phyloP scores from a whole-genome alignment of 2,329 filamentous ascomycete genomes.

The Talaromyces sp. region DNA sequence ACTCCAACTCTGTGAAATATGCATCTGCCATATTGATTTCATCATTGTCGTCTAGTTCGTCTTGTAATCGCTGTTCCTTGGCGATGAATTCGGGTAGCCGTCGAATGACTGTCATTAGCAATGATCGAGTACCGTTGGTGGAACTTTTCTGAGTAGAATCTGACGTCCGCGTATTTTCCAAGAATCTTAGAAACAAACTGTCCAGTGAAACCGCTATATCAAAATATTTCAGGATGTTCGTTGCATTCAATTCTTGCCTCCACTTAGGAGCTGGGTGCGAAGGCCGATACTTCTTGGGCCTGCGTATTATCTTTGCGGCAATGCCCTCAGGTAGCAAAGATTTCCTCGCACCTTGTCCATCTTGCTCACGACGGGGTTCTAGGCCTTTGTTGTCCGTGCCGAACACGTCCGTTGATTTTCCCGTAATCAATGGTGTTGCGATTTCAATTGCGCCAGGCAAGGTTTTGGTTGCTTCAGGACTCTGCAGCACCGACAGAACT shows the following conservation, averaged over 20 bases:
- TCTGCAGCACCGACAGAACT: constrained; percentile 32
- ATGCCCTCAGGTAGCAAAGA: neutral
- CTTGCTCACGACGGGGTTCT: constrained; percentile 14
- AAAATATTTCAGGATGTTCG: constrained; percentile 32
- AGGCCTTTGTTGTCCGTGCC: constrained; percentile 19
- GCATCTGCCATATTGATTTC: constrained; percentile 41
- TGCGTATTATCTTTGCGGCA: constrained; percentile 21
- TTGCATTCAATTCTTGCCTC: constrained; percentile 34
- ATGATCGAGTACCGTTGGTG: constrained; percentile 31
- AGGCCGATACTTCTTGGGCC: constrained; percentile 27
- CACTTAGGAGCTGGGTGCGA: constrained; percentile 32
- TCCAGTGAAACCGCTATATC: constrained; percentile 36
- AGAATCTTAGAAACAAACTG: constrained; percentile 35
- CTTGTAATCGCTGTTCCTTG: constrained; percentile 34
- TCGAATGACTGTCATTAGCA: constrained; percentile 36
- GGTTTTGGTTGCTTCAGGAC: constrained; percentile 34
- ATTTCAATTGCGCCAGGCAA: constrained; percentile 42
- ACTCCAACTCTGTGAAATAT: constrained; percentile 43
- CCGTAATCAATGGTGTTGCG: constrained; percentile 41
- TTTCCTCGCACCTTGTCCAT: neutral
- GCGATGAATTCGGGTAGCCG: constrained; percentile 39
- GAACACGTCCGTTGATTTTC: constrained; percentile 26
- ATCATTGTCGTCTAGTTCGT: constrained; percentile 31
- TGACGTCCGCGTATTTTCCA: constrained; percentile 31
- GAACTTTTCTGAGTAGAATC: constrained; percentile 5